These are phyloP conservation scores for Priceomyces castillae DNA, from an alignment of 805 yeast genomes.

Conservation along the genomic window DNA sequence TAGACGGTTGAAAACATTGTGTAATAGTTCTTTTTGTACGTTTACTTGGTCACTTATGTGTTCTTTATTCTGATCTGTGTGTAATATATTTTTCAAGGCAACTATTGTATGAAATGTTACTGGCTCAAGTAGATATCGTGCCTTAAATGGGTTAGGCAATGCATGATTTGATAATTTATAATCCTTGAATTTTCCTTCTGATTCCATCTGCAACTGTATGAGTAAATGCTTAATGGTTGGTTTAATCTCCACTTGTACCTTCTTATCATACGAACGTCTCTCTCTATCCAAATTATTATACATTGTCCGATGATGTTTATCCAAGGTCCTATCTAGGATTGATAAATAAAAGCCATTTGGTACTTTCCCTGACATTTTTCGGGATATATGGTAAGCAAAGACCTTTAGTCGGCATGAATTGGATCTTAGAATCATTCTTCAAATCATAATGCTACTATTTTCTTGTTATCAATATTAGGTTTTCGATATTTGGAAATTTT, in stretches of 20 bases:
- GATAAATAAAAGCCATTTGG: neutral
- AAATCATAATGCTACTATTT: neutral
- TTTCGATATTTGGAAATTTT: neutral
- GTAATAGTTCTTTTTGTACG: constrained; percentile 5
- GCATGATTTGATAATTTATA: neutral
- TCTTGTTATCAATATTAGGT: neutral
- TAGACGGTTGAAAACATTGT: constrained; percentile 1
- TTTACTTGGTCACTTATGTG: constrained; percentile 3
- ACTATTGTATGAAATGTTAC: constrained; percentile 13
- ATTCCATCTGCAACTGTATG: constrained; percentile 9
- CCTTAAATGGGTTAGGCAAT: constrained; percentile 5
- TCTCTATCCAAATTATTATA: constrained; percentile 14
- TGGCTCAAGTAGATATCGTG: constrained; percentile 12
- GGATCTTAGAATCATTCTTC: neutral
- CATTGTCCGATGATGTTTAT: constrained; percentile 17
- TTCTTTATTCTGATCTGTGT: neutral
- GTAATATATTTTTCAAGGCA: constrained; percentile 6
- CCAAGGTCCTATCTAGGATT: constrained; percentile 11
- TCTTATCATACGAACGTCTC: constrained; percentile 9
- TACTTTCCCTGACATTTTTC: neutral
- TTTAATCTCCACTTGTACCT: constrained; percentile 4
- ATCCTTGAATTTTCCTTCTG: constrained; percentile 5
- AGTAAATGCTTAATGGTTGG: constrained; percentile 12
- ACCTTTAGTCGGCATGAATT: neutral
- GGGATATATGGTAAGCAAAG: neutral